Percentiles rank a stretch among this genome's conserved stretches.
phyloP scores from a whole-genome alignment of 192 early-diverging fungal species.

The Linnemannia hyalina region DNA sequence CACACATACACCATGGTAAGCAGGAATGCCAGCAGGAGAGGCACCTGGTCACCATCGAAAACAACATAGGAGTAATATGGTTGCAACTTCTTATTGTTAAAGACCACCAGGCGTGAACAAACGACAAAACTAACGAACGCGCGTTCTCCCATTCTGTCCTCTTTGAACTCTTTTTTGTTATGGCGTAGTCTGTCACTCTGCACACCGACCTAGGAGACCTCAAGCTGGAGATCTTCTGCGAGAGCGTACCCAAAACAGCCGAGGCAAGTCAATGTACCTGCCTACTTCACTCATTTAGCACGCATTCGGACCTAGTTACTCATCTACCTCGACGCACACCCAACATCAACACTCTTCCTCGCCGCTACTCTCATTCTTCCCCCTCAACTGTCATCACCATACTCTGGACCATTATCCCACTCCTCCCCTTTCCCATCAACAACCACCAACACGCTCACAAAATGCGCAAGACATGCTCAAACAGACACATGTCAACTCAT shows the following conservation, averaged over 20 bases:
- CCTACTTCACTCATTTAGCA: too few relatives aligned
- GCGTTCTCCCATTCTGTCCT: neutral
- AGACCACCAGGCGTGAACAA: neutral
- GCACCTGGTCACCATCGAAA: too few relatives aligned
- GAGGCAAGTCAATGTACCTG: constrained; percentile 65
- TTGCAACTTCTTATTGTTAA: neutral
- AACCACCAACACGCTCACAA: neutral
- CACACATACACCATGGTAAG: neutral
- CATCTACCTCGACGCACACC: too few relatives aligned
- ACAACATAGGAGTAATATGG: too few relatives aligned
- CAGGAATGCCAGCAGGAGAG: too few relatives aligned
- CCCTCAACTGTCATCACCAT: neutral
- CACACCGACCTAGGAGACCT: constrained; percentile 95
- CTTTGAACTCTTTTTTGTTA: neutral
- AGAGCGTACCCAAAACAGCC: constrained; percentile 82
- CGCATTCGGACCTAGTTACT: too few relatives aligned
- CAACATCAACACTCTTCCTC: neutral
- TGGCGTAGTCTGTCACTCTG: constrained; percentile 82
- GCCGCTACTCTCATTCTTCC: neutral
- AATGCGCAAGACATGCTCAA: neutral
- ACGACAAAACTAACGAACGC: neutral
- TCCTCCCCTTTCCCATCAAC: neutral
- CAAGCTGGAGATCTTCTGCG: constrained; percentile 95
- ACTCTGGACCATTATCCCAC: neutral
- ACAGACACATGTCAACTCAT: neutral